Evolutionary conservation across 495 filamentous ascomycete genomes (phyloP), one percentile per base, ranked within the genome.

Genomic region (Penicillium paxilli): DNA sequence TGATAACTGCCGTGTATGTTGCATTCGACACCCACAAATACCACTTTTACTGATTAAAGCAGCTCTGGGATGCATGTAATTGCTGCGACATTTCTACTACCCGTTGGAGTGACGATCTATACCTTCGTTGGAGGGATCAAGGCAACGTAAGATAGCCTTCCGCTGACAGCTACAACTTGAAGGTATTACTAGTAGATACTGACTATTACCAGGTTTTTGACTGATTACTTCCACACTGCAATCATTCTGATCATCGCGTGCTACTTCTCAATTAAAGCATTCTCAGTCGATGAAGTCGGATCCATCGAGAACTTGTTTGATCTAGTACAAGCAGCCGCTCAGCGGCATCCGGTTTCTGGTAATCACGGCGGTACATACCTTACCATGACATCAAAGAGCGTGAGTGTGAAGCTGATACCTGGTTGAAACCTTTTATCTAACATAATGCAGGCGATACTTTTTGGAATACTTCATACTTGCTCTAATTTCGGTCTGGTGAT

Each of bases 311-410:
- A 68, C 19, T 55, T 81, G 8, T 81, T 77, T 55, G 76, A 81
- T 37, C 63, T 80, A 5, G 60, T 81, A 5, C 57, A 68, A 11
- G 69, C 74, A 20, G 78, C 80, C 0, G 72, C 69, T 4, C 40
- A 59, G 35, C 60, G 56, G 1, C 71, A 75, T 37, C 79, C 76
- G 0, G 69, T 81, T 3, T 56, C 63, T 4, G 74, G 75, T 14
- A 83, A 83, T 49, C 64, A 67, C 5, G 64, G 69, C 11, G 80
- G 77, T 7, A 73, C 70, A 3, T 81, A 78, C 51, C 59, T 83
- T 35, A 78, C 79, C 10, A 79, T 83, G 69, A 76, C 65, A 14
- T 78, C 73, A 1, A 72, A 78, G 42, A 68, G 76, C 28, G 77
- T 68, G 45, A 49, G 63, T 50, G 25, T 38, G 5, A 3, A 16